A percentile compares a stretch with the other conserved stretches of the same genome.
These are phyloP conservation scores for Monosporozyma unispora DNA, from an alignment of 805 yeast genomes.

Conservation along the genomic window DNA sequence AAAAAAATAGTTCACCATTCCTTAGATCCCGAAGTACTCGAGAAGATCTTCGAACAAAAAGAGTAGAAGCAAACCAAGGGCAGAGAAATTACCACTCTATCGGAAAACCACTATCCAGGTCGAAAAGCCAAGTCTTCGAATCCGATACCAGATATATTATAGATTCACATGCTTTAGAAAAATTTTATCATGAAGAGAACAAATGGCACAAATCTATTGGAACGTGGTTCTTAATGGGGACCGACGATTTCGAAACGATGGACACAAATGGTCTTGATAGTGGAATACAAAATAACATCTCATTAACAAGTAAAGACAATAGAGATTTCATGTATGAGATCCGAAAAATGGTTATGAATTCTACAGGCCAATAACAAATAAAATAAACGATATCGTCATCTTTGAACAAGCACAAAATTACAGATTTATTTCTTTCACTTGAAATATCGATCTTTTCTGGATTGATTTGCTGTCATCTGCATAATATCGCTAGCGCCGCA, in stretches of 20 bases:
- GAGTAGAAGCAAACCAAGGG: background rate
- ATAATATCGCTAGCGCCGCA: background rate
- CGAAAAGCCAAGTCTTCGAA: constrained; percentile 12
- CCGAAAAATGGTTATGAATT: constrained; percentile 29
- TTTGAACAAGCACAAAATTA: too few relatives aligned
- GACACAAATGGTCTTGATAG: constrained; percentile 3
- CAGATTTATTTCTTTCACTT: background rate
- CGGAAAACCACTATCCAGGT: constrained; percentile 10
- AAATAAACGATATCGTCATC: too few relatives aligned
- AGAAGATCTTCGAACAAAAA: background rate
- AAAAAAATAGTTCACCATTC: constrained; percentile 12
- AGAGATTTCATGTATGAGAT: constrained; percentile 28
- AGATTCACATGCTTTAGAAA: constrained; percentile 12
- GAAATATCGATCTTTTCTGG: background rate
- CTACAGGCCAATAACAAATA: constrained; percentile 18
- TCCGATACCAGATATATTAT: background rate
- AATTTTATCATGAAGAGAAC: constrained; percentile 29
- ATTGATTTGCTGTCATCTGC: background rate
- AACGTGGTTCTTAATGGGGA: constrained; percentile 22
- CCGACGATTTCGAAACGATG: constrained; percentile 6
- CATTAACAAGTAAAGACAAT: constrained; percentile 12
- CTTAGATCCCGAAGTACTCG: constrained; percentile 11
- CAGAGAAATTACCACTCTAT: background rate
- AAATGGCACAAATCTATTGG: constrained; percentile 27
- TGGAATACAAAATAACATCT: constrained; percentile 5